Evolutionary conservation across 73 alveolate species (phyloP), one percentile per base, ranked within the genome.

Genomic region (Diophrys sp.): DNA sequence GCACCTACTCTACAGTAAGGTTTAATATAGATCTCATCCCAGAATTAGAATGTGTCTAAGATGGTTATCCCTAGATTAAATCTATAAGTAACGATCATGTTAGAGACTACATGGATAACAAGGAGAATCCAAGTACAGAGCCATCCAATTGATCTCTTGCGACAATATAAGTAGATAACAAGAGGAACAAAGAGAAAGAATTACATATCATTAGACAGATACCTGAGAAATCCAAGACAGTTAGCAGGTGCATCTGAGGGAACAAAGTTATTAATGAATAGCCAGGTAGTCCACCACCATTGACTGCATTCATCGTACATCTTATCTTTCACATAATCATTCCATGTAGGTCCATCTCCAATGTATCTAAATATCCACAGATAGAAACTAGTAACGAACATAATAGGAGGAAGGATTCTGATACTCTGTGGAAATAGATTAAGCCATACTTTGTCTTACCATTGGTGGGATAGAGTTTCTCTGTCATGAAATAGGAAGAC

Each of bases 221-320:
- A 83, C 88, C 90, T 82, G 27, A 88, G 87, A 89, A 90, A 88
- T 1, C 90, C 82, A 26, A 71, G 78, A 71, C 93, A 85, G 27
- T 81, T 71, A 8, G 27, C 27, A 44, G 81, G 31, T 28, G 53
- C 62, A 23, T 75, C 78, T 33, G 75, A 78, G 1, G 80, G 74
- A 31, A 54, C 78, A 33, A 87, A 29, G 75, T 85, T 85, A 23
- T 85, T 87, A 69, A 87, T 80, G 77, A 87, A 74, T 32, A 81
- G 73, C 23, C 73, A 2, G 32, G 73, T 81, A 24, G 75, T 67
- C 88, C 87, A 87, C 83, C 84, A 74, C 70, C 71, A 33, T 0
- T 29, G n/a, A 27, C 67, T 53, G 56, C 89, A 81, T 54, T 44
- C 25, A 25, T 0, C 54, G 14, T 24, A 2, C 29, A 18, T 31